Base-by-base conservation (phyloP, 768 basidiomycete species). In the Trametes cingulata region DNA sequence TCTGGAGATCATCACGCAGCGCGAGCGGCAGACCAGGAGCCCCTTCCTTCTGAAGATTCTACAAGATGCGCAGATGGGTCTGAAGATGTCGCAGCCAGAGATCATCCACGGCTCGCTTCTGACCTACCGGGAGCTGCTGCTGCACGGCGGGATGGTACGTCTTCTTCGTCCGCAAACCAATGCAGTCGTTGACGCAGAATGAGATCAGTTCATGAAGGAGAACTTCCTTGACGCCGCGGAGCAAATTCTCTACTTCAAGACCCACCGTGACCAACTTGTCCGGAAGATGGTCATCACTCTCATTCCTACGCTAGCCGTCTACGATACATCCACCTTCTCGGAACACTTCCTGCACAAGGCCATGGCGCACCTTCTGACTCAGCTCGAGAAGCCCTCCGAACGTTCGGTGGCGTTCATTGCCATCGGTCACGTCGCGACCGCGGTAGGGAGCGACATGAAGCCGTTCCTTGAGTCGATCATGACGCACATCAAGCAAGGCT, bases 211-310 rank as follows among this genome's bases (percentile, higher is more conserved):
- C 69, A 93, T 95, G 92, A 85, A 83, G 63, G 91, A 94, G 67
- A 85, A 82, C 50, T 98, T 93, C 70, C 72, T 90, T 45, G 88
- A 91, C 64, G 89, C 92, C 7, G 93, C 93, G 60, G 95, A 98
- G 54, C 86, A 91, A 64, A 92, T 98, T 47, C 79, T 98, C 27
- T 84, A 86, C 37, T 97, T 95, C 79, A 89, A 88, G 72, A 83
- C 88, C 9, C 90, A 93, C 71, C 83, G 93, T 63, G 97, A 99
- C 67, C 77, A 84, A 19, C 84, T 93, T 39, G 90, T 99, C 60
- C 87, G 94, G 43, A 91, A 92, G 73, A 94, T 93, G 78, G 95
- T 98, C 60, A 95, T 98, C 69, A 90, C 91, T 8, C 85, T 99
- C 69, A 95, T 99, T 45, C 96, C 97, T 0, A 91, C 92, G 5